Conservation (phyloP, 768 basidiomycete genomes). For the Nevesoporus exiguus region DNA sequence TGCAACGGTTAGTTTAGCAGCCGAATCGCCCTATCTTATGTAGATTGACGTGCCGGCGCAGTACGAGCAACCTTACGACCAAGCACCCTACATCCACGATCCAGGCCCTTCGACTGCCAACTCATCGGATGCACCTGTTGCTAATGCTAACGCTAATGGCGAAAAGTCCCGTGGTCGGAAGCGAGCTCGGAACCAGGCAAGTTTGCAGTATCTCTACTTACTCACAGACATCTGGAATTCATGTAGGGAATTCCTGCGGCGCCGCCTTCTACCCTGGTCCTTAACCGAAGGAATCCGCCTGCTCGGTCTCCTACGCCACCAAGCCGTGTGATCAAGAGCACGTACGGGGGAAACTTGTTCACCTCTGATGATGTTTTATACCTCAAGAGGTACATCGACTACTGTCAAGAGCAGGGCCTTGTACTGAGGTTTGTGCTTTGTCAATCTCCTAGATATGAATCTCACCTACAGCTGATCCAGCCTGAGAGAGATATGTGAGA, state of each 20-base stretch:
- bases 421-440: conserved; percentile 59
- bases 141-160: conserved; percentile 20
- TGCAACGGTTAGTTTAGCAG: conserved; percentile 37
- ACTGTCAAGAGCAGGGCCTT: conserved; percentile 83
- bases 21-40: background rate
- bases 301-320: conserved; percentile 84
- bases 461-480: conserved; percentile 13
- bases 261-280: conserved; percentile 62
- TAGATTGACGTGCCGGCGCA: conserved; percentile 24
- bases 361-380: conserved; percentile 81
- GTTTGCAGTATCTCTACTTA: conserved; percentile 1
- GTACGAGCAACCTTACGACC: conserved; percentile 59
- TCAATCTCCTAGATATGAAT: conserved; percentile 26
- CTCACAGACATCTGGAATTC: conserved; percentile 2
- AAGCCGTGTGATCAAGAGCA: conserved; percentile 79
- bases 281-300: conserved; percentile 60
- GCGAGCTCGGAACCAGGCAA: conserved; percentile 57
- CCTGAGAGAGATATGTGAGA: conserved; percentile 81
- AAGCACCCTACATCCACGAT: conserved; percentile 53
- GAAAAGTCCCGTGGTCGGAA: conserved; percentile 66
- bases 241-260: conserved; percentile 58
- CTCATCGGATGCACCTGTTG: conserved; percentile 33
- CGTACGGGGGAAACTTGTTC: conserved; percentile 85
- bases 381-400: conserved; percentile 85
- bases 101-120: conserved; percentile 44